Conservation (phyloP, 73 alveolate genomes). For the Tetrahymena thermophila region DNA sequence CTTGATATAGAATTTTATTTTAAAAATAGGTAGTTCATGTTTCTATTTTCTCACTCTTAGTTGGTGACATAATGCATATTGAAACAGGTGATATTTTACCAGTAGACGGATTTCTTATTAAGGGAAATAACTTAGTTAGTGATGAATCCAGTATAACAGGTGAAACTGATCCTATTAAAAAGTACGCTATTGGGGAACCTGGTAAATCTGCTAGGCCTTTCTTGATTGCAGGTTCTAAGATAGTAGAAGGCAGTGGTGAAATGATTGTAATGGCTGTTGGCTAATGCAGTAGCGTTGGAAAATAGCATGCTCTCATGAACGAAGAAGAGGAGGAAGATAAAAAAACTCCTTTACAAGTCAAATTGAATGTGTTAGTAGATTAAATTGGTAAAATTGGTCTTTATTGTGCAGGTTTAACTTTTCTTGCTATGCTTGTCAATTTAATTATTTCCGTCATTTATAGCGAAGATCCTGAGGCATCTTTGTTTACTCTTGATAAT, state of each 20-base stretch:
- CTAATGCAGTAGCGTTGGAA: slow-evolving; percentile 68
- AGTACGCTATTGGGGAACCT: slow-evolving; percentile 53
- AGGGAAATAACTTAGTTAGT: slow-evolving; percentile 66
- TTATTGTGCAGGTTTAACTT: slow-evolving; percentile 68
- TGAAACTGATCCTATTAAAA: slow-evolving; percentile 83
- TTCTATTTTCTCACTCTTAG: slow-evolving; percentile 70
- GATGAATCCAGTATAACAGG: slow-evolving; percentile 94
- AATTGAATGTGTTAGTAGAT: slow-evolving; percentile 81
- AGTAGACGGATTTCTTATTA: slow-evolving; percentile 83
- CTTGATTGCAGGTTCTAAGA: slow-evolving; percentile 75
- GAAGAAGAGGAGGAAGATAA: slow-evolving; percentile 63
- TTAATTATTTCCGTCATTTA: slow-evolving; percentile 46
- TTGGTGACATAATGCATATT: slow-evolving; percentile 81
- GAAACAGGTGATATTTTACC: slow-evolving; percentile 91
- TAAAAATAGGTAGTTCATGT: slow-evolving; percentile 22
- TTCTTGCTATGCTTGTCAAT: slow-evolving; percentile 65
- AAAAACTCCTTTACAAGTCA: slow-evolving; percentile 84
- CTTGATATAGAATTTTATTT: neutral
- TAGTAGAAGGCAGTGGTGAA: slow-evolving; percentile 78
- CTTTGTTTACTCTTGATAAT: slow-evolving; percentile 55
- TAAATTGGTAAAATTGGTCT: slow-evolving; percentile 85
- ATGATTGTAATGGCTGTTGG: slow-evolving; percentile 93
- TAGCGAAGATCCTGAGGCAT: slow-evolving; percentile 47
- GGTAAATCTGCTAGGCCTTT: slow-evolving; percentile 72
- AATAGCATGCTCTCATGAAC: slow-evolving; percentile 56